Conservation (phyloP, 768 basidiomycete genomes). For the Russula sp. region DNA sequence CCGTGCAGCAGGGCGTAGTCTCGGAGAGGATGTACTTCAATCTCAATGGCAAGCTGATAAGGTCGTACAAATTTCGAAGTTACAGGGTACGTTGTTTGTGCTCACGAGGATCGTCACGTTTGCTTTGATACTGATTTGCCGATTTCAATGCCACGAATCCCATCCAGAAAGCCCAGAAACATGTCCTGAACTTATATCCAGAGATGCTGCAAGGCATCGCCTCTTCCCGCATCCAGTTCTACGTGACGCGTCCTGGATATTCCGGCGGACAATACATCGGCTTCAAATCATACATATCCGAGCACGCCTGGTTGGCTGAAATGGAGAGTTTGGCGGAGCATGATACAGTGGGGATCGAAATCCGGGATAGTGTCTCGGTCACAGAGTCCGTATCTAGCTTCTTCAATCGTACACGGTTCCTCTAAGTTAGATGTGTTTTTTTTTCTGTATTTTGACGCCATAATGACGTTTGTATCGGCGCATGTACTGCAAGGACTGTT, state of each 20-base stretch:
- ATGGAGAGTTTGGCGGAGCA: conserved; percentile 14
- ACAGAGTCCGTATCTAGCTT: conserved; percentile 16
- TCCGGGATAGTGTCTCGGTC: conserved; percentile 8
- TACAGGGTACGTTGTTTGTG: conserved; percentile 3
- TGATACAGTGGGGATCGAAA: conserved; percentile 9
- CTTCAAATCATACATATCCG: conserved; percentile 15
- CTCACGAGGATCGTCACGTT: background rate
- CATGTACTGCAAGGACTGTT: background rate
- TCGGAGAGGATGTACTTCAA: conserved; percentile 14
- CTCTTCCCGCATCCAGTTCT: conserved; percentile 18
- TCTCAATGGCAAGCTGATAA: conserved; percentile 9
- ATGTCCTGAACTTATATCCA: conserved; percentile 8
- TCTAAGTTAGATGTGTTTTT: conserved; percentile 5
- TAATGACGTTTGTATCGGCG: background rate
- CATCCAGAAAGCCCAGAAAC: conserved; percentile 7
- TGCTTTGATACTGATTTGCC: background rate
- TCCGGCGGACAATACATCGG: background rate
- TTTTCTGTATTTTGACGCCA: conserved; percentile 1
- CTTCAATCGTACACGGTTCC: conserved; percentile 8
- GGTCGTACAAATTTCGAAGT: conserved; percentile 8
- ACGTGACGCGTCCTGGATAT: conserved; percentile 8
- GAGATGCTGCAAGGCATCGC: conserved; percentile 6
- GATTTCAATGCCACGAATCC: background rate
- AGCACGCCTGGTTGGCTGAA: conserved; percentile 4
- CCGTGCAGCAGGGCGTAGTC: background rate